phyloP scores from a whole-genome alignment of 805 yeast genomes.

The Teunomyces kruisii region DNA sequence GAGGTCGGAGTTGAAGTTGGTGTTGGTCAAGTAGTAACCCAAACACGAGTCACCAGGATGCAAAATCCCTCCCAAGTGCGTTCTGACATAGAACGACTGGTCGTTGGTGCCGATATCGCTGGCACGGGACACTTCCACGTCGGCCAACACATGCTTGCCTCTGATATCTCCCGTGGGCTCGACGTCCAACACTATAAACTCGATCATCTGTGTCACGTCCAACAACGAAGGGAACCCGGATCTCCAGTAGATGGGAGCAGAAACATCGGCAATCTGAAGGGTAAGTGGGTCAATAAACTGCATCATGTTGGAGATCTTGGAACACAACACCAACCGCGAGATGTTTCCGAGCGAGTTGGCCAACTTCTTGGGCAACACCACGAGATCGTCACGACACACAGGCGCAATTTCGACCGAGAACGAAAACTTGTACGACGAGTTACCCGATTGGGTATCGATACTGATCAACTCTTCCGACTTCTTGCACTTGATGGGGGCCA shows the following conservation, averaged over 20 bases:
- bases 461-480: slow-evolving; percentile 90
- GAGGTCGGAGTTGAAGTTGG: slow-evolving; percentile 85
- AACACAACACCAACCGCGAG: slow-evolving; percentile 78
- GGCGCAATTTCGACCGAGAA: slow-evolving; percentile 94
- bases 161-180: slow-evolving; percentile 82
- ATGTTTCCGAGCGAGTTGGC: slow-evolving; percentile 84
- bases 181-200: slow-evolving; percentile 88
- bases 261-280: slow-evolving; percentile 72
- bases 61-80: slow-evolving; percentile 90
- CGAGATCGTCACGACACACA: slow-evolving; percentile 94
- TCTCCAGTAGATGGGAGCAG: slow-evolving; percentile 77
- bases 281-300: slow-evolving; percentile 88
- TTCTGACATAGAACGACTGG: slow-evolving; percentile 75
- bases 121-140: slow-evolving; percentile 86
- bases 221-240: slow-evolving; percentile 74
- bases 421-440: slow-evolving; percentile 84
- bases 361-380: slow-evolving; percentile 82
- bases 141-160: slow-evolving; percentile 84
- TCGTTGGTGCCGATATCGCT: slow-evolving; percentile 87
- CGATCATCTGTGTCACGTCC: slow-evolving; percentile 73
- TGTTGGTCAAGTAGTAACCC: slow-evolving; percentile 84
- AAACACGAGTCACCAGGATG: slow-evolving; percentile 96
- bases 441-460: slow-evolving; percentile 88
- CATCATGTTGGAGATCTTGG: slow-evolving; percentile 75
- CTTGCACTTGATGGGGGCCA: slow-evolving; percentile 79